Conservation (phyloP, 257 asterid species). For the Nyctanthes arbortristis region DNA sequence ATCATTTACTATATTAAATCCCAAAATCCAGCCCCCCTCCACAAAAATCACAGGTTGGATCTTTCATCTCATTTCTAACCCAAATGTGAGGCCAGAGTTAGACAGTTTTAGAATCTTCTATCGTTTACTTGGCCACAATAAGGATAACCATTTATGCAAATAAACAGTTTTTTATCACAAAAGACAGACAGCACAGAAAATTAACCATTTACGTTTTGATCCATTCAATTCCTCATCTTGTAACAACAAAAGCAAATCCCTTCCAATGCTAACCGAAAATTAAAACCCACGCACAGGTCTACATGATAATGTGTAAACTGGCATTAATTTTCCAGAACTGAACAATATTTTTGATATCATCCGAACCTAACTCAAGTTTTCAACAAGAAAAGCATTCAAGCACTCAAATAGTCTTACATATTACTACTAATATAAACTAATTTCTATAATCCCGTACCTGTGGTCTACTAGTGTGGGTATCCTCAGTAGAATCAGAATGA, state of each 20-base stretch:
- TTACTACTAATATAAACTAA: neutral
- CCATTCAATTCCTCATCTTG: neutral
- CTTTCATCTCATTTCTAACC: neutral
- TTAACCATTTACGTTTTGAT: neutral
- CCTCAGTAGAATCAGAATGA: slow-evolving; percentile 25
- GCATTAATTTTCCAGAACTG: neutral
- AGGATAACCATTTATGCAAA: neutral
- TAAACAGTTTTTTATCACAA: neutral
- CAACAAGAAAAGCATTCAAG: neutral
- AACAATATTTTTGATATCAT: neutral
- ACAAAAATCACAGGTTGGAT: neutral
- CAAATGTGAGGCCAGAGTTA: neutral
- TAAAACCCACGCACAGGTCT: neutral
- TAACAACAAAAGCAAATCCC: neutral
- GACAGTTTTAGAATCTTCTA: neutral
- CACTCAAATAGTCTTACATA: neutral
- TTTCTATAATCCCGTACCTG: slow-evolving; percentile 34
- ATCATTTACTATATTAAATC: neutral
- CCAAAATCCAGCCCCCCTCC: neutral
- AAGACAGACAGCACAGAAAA: neutral
- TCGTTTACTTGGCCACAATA: neutral
- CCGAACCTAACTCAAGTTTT: neutral
- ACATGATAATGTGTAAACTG: neutral
- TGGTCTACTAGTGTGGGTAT: slow-evolving; percentile 27
- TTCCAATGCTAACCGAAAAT: neutral